A percentile compares a stretch with the other conserved stretches of the same genome.
These are phyloP conservation scores for Arthroderma sp. DNA, from an alignment of 2,329 filamentous ascomycete species.

Conservation along the genomic window DNA sequence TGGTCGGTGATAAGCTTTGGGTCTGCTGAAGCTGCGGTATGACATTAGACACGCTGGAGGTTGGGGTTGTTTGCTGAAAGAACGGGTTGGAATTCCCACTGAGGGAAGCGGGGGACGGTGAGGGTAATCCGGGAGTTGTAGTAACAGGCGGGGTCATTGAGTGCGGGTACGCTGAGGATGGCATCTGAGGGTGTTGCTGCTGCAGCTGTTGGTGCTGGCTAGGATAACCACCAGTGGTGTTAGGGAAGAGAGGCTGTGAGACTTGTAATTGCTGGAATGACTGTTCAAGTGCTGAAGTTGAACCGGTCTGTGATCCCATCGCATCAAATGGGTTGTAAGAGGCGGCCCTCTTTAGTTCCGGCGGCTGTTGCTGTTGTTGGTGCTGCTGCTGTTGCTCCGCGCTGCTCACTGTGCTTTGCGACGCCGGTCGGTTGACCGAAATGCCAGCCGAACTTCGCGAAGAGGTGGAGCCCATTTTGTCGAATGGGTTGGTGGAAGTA, in stretches of 20 bases:
- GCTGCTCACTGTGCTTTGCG: conserved; percentile 16
- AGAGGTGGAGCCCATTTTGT: conserved; percentile 35
- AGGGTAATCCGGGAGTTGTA: conserved; percentile 21
- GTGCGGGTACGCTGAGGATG: conserved; percentile 29
- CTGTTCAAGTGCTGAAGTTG: conserved; percentile 41
- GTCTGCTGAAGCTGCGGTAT: conserved; percentile 14
- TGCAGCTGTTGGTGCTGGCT: conserved; percentile 21
- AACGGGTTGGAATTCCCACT: conserved; percentile 16
- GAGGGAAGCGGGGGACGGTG: conserved; percentile 23
- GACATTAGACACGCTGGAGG: conserved; percentile 15
- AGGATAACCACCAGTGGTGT: conserved; percentile 55
- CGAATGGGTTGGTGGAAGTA: conserved; percentile 54
- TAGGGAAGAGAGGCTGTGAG: conserved; percentile 57
- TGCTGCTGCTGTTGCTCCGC: conserved; percentile 16
- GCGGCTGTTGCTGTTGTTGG: conserved; percentile 15
- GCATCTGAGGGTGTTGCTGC: conserved; percentile 15
- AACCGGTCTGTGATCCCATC: conserved; percentile 21
- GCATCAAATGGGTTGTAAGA: conserved; percentile 58
- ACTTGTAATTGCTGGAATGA: conserved; percentile 66
- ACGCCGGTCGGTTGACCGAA: conserved; percentile 17
- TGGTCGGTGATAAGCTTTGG: conserved; percentile 16
- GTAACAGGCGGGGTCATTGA: conserved; percentile 32
- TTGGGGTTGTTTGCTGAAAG: conserved; percentile 12
- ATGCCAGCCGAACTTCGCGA: conserved; percentile 6
- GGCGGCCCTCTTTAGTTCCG: conserved; percentile 10